Evolutionary conservation across 257 asterid species (phyloP), one percentile per base, ranked within the genome.

Genomic region (Cruciata laevipes): DNA sequence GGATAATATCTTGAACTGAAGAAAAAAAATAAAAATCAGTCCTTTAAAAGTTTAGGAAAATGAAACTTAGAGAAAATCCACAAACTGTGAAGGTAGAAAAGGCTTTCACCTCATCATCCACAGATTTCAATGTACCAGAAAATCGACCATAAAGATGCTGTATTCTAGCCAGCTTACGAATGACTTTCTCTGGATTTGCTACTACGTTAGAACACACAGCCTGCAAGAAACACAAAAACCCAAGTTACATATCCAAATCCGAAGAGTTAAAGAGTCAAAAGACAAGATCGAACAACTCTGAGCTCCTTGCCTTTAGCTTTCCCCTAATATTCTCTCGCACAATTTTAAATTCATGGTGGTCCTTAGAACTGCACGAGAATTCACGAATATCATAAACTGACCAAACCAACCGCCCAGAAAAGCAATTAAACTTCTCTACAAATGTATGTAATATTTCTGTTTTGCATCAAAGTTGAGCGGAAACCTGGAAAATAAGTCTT

Each of bases 101-200:
- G 63, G 11, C 62, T 49, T 20, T 56, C 73, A 90, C 99, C 93
- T 94, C 99, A 68, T 88, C 95, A 71, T 90, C 96, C 77, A 85
- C 97, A 74, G 73, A 81, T 61, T 70, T 76, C 76, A 94, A 75
- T 53, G 74, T 85, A 61, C 96, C 96, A 2, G 84, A 75, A 72
- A 94, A 76, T 74, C 80, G 87, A 73, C 96, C 92, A 67, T 94
- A 94, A 74, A 94, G 99, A 83, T 94, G 99, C 71, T 90, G 99
- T 65, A 90, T 85, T 60, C 96, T 87, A 24, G 89, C 75, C 53
- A 90, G 96, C 75, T 90, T 94, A 37, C 96, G 79, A 38, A 94
- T 75, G 65, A 87, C 85, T 85, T 94, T 94, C 85, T 83, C 78
- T 51, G 97, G 99, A 68, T 88, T 84, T 71, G 84, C 77, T 62